Evolutionary conservation across 805 yeast species (phyloP).

Genomic region (Ascoidea asiatica): DNA sequence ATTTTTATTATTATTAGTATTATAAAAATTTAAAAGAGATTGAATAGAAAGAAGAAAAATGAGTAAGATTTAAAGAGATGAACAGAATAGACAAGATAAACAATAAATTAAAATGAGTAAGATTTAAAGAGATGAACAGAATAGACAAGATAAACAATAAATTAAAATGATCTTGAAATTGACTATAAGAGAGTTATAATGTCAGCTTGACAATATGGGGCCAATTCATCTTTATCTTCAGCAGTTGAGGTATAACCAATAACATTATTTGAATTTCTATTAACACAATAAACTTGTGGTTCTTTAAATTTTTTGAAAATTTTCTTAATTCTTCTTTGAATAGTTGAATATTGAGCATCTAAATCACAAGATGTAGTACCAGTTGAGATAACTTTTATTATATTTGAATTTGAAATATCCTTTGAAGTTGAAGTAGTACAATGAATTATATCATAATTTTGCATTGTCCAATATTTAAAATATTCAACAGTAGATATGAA

Average conservation of each 20-base stretch:
- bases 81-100: background rate
- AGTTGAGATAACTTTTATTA: slow-evolving; percentile 7
- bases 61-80: background rate
- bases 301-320: too few relatives aligned
- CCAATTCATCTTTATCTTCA: background rate
- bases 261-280: background rate
- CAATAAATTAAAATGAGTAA: background rate
- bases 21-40: too few relatives aligned
- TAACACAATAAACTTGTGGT: background rate
- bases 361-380: slow-evolving; percentile 9
- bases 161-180: too few relatives aligned
- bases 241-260: background rate
- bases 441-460: slow-evolving; percentile 10
- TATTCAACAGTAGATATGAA: slow-evolving; percentile 7
- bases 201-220: background rate
- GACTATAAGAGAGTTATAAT: too few relatives aligned
- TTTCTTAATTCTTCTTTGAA: background rate
- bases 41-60: too few relatives aligned
- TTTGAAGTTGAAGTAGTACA: slow-evolving; percentile 9
- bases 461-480: slow-evolving; percentile 9
- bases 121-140: background rate
- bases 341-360: slow-evolving; percentile 6
- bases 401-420: background rate
- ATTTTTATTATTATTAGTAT: too few relatives aligned
- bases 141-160: background rate